phyloP scores from a whole-genome alignment of 345 rosid species.

The Theobroma cacao region DNA sequence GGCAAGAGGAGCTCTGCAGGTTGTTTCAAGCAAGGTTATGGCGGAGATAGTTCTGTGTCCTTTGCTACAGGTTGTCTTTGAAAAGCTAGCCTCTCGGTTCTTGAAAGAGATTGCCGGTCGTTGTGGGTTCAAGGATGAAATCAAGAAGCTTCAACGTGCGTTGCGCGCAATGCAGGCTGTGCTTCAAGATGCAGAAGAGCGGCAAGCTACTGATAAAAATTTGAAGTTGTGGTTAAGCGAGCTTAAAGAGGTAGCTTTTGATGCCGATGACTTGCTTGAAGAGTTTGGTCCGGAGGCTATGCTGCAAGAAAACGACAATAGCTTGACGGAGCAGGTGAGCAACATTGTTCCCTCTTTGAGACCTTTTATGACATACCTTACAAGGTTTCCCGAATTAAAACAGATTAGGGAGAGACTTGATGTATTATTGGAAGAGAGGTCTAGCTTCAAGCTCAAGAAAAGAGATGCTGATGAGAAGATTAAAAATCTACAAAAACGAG shows the following conservation, averaged over 20 bases:
- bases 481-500: not conserved
- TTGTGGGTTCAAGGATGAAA: not conserved
- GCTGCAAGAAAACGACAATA: not conserved
- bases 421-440: not conserved
- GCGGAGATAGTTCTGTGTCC: slow-evolving; percentile 14
- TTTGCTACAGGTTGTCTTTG: slow-evolving; percentile 19
- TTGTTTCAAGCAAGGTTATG: not conserved
- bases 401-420: slow-evolving; percentile 10
- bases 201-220: not conserved
- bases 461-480: not conserved
- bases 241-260: slow-evolving; percentile 5
- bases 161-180: not conserved
- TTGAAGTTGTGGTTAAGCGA: not conserved
- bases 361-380: not conserved
- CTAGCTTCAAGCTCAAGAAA: not conserved
- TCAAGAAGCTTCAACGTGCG: slow-evolving; percentile 1
- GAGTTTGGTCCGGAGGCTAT: not conserved
- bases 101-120: not conserved
- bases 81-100: slow-evolving; percentile 4
- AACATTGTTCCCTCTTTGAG: not conserved
- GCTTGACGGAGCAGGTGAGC: not conserved
- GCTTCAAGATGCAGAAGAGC: not conserved
- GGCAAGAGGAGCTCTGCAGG: not conserved
- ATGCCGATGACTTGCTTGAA: not conserved
- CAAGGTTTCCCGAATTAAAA: not conserved